A percentile compares a stretch with the other conserved stretches of the same genome.
Evolutionary conservation across 2,329 filamentous ascomycete species (phyloP).

Genomic region (Drechmeria coniospora): DNA sequence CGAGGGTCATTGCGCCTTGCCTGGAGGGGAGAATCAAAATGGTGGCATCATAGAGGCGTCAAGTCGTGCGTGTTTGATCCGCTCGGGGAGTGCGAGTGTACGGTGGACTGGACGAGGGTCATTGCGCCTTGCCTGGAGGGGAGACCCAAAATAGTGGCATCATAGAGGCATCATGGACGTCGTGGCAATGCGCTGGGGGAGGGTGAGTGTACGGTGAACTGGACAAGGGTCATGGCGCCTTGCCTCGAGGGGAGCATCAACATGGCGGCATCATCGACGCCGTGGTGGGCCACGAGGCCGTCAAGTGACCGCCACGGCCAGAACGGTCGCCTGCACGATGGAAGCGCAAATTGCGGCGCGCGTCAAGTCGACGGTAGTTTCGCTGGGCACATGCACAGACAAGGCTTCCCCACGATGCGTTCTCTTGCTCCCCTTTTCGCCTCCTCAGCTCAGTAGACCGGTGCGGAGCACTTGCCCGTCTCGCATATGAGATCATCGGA

Average conservation of each 20-base stretch:
- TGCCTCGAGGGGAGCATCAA: conserved; percentile 61
- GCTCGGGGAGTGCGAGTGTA: conserved; percentile 41
- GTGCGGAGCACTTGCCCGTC: conserved; percentile 6
- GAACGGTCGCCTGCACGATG: too few relatives aligned
- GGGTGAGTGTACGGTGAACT: conserved; percentile 48
- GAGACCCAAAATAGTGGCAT: conserved; percentile 41
- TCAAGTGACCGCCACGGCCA: too few relatives aligned
- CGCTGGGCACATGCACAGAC: too few relatives aligned
- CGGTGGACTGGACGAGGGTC: conserved; percentile 63
- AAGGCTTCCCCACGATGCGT: too few relatives aligned
- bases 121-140: conserved; percentile 68
- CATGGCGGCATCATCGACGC: conserved; percentile 21
- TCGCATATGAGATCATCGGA: conserved; percentile 7
- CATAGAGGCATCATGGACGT: conserved; percentile 3
- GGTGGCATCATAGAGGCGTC: conserved; percentile 14
- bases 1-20: conserved; percentile 60
- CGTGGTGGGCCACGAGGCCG: too few relatives aligned
- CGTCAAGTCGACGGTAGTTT: too few relatives aligned
- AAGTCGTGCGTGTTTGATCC: conserved; percentile 26
- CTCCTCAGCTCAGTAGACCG: too few relatives aligned
- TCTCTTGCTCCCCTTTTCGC: too few relatives aligned
- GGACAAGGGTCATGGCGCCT: conserved; percentile 70
- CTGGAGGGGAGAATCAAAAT: conserved; percentile 60
- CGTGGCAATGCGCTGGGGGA: conserved; percentile 38
- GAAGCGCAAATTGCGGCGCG: too few relatives aligned